Evolutionary conservation across 495 filamentous ascomycete species (phyloP), one percentile per base, ranked within the genome.

Genomic region (Penicillium roqueforti): DNA sequence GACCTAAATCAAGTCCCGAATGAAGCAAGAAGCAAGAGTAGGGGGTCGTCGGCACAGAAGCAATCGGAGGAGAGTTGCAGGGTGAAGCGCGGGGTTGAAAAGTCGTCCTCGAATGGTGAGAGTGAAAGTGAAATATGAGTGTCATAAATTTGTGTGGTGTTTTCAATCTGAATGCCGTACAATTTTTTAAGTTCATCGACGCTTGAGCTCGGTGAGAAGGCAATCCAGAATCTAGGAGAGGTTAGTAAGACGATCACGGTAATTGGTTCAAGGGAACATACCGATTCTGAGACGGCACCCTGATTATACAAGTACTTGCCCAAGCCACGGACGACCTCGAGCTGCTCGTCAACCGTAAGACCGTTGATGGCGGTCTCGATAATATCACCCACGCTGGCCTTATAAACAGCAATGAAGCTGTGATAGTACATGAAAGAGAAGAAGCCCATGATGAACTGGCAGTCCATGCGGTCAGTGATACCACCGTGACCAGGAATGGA

Each of bases 401-500:
- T 87, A 73, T 92, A 83, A 16, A 89, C 77, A 8, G 92, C 92
- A 65, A 99, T 93, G 68, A 99, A 99, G 63, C 89, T 92, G 69
- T 96, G 90, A 73, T 93, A 97, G 72, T 99, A 99, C 79, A 99
- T 88, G 72, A 88, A 97, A 11, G 95, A 83, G 62, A 99, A 97
- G 76, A 97, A 90, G 9, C 95, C 95, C 95, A 99, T 99, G 75
- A 97, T 97, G 75, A 97, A 97, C 67, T 99, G 95, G 73, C 95
- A 99, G 64, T 99, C 95, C 95, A 99, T 97, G 22, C 95, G 85
- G 69, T 99, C 95, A 6, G 95, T 99, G 71, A 99, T 97, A 58
- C 95, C 95, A 45, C 95, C 95, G 62, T 99, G 95, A 34, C 95
- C 95, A 2, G 95, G 95, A 59, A 99, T 97, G 18, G 88, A 90